These are phyloP conservation scores for Trametes maxima DNA, from an alignment of 768 basidiomycete genomes.

Conservation along the genomic window DNA sequence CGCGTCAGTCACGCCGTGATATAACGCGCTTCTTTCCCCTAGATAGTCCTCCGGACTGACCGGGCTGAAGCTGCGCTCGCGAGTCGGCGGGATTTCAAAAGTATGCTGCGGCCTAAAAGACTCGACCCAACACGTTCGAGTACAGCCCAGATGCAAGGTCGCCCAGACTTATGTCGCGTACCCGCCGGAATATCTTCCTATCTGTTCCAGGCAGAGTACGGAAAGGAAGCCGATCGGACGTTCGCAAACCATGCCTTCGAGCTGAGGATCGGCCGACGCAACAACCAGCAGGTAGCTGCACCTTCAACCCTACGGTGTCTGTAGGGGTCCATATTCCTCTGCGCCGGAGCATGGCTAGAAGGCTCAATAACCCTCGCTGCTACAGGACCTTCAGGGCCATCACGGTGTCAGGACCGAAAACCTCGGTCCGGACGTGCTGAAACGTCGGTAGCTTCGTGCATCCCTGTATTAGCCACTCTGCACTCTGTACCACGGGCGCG, in stretches of 20 bases:
- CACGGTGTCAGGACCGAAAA: conserved; percentile 35
- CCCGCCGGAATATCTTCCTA: too few relatives aligned
- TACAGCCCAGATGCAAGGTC: too few relatives aligned
- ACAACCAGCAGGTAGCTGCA: not conserved
- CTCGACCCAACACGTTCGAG: too few relatives aligned
- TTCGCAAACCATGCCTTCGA: too few relatives aligned
- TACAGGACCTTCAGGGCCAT: conserved; percentile 28
- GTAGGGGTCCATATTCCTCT: not conserved
- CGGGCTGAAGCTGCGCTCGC: not conserved
- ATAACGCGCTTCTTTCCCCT: not conserved
- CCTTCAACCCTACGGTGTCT: not conserved
- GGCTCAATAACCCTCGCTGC: not conserved
- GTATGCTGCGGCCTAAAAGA: too few relatives aligned
- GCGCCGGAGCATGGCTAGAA: conserved; percentile 13
- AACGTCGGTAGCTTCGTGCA: conserved; percentile 27
- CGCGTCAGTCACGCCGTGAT: conserved; percentile 12
- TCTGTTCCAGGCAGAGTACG: too few relatives aligned
- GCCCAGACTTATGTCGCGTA: too few relatives aligned
- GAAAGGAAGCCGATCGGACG: too few relatives aligned
- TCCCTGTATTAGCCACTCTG: conserved; percentile 29
- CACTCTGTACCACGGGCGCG: conserved; percentile 37
- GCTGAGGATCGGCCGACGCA: not conserved
- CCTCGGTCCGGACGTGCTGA: conserved; percentile 31
- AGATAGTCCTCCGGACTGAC: not conserved
- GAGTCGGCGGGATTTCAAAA: too few relatives aligned